Evolutionary conservation across 352 stramenopile genomes (phyloP), one percentile per base, ranked within the genome.

Genomic region (Globisporangium apiculatum): DNA sequence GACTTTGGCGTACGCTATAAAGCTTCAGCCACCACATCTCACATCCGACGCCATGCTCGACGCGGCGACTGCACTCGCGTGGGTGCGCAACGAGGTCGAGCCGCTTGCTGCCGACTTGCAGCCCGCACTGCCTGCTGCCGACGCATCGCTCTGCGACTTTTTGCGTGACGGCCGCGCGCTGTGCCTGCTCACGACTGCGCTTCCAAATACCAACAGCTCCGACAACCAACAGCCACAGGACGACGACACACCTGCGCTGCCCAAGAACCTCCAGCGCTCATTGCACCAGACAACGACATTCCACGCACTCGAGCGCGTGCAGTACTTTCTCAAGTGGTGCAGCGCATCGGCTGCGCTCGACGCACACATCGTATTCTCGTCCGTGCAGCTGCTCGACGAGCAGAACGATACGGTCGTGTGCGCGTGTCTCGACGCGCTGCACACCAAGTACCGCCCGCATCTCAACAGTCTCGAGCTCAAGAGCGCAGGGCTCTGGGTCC

Each of bases 291-390:
- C 74, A 15, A 78, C 79, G 57, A 91, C 83, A 42, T 94, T 91
- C 68, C 79, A 94, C 71, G 70, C 78, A 41, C 69, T 94, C 35
- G 84, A 94, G 57, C 80, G 84, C 56, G 73, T 94, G n/a, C 81
- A 90, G 61, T 90, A 87, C 62, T 94, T 91, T 60, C 83, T 94
- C 68, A 84, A 84, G 48, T 94, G 84, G 84, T 89, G 79, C 38
- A 79, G 84, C 55, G 54, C 68, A 6, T 62, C 67, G 31, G 76
- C 67, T 12, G 55, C 63, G 42, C 67, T 94, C 5, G 81, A 89
- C 52, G 83, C 90, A 58, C 73, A 90, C 50, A 57, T 81, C 45
- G 70, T 91, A 11, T 91, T 94, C 62, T 87, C 81, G 42, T 86
- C 79, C 1, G 81, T 90, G 41, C 81, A 94, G 56, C 61, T 94